Evolutionary conservation across 495 filamentous ascomycete species (phyloP), one percentile per base, ranked within the genome.

Genomic region (Viridothelium virens): DNA sequence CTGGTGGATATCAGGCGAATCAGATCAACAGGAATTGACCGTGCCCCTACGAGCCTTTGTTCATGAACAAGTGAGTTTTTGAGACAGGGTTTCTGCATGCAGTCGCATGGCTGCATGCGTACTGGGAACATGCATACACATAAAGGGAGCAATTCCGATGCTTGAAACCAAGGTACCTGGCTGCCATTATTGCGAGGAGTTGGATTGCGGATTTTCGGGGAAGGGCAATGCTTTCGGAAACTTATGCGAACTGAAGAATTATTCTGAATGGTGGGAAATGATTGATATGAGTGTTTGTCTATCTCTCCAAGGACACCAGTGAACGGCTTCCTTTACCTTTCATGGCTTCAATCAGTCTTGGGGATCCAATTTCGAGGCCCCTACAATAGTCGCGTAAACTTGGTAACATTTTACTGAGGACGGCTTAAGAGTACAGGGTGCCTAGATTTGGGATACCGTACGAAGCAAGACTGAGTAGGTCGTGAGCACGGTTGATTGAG

Each of bases 291-390:
- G 25, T 25, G 25, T 25, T 25, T 25, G 25, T 25, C 25, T 25
- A 25, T 25, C 25, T 25, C 25, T 25, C 25, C 25, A 16, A 46
- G 41, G 16, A 46, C 16, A 46, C 41, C 41, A 46, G 41, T 46
- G 41, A 46, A 46, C 41, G 41, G 41, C 41, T 46, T 16, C 41
- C 41, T 16, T 46, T 46, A 46, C 41, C 41, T 46, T 16, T 46
- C 41, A 46, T 46, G 41, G 41, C 41, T 46, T 46, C 41, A 46
- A 46, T 46, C 41, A 46, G 41, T 46, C 41, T 46, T 46, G 41
- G 7, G 1, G 41, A 16, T 16, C 41, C 16, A 16, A 16, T 46
- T 46, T 46, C 41, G 41, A 46, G 16, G 16, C 9, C 41, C 41
- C 16, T 46, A 16, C 41, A 46, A 46, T 46, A 46, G 41, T 46